Evolutionary conservation across 495 filamentous ascomycete genomes (phyloP), one percentile per base, ranked within the genome.

Genomic region (Penicillium bovifimosum): DNA sequence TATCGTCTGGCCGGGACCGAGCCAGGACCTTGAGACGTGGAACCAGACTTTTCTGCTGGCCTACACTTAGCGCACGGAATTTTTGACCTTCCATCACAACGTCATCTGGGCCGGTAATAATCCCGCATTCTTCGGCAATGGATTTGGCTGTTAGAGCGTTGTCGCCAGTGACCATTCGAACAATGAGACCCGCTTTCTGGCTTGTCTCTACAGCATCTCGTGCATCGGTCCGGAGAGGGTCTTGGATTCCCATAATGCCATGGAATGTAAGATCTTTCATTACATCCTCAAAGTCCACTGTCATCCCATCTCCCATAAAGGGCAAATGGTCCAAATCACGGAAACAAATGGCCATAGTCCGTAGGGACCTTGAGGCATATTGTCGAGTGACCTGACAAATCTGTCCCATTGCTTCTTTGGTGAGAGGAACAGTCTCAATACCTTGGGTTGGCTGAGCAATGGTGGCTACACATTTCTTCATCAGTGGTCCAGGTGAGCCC

Each of bases 121-220:
- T 89, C n/a, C 87, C 86, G 65, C 87, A 90, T 46, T 89, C 84
- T 9, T 64, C 74, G 10, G 87, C 87, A 55, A 91, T 91, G 9
- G 87, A 85, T 54, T 76, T 75, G 16, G 87, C 87, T 18, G 87
- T 91, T 20, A 83, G 63, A 54, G 82, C 71, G 63, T 90, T 91
- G 67, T 91, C 87, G 32, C 86, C 60, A 13, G 87, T 91, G 36
- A 91, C 87, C 86, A 91, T 90, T 50, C 86, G 81, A 33, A 89
- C 84, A 29, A 82, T 64, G 11, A 90, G 86, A 52, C 87, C 87
- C 9, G 87, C 87, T 28, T 75, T 76, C 56, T 87, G 80, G 59
- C 85, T 88, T 51, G 73, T 72, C 46, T 66, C 68, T 13, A 91
- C 86, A 35, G 87, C 86, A 41, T 85, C 78, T 26, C 74, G 70